Evolutionary conservation across 176 grass and related monocot species (phyloP), one percentile per base, ranked within the genome.

Genomic region (Pharus latifolius): DNA sequence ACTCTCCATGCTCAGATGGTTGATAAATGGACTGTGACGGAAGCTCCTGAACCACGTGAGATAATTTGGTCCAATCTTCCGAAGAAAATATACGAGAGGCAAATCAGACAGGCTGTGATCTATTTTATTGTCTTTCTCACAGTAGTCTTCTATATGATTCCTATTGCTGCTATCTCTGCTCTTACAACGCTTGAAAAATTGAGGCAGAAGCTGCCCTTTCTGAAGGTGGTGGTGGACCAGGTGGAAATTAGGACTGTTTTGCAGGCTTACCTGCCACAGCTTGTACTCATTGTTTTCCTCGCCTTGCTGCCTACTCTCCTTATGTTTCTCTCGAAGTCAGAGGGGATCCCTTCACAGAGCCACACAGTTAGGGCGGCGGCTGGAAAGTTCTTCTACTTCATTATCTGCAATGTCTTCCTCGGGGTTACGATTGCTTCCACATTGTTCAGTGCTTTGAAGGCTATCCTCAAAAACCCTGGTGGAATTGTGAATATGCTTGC

Each of bases 321-420:
- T 54, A 16, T 88, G 84, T 82, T 94, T 64, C 76, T 99, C 28
- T 94, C 95, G 2, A 99, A 94, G 82, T 53, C 15, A 12, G 95
- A 99, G 70, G 95, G 95, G 11, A 81, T 99, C 16, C 70, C 95
- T 62, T 83, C 87, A 0, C 47, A 78, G 54, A 73, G 84, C 68
- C 90, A 99, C 78, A 73, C 51, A 18, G 60, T 84, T 3, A 60
- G 95, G 57, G 95, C 87, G 17, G 68, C 90, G 13, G 70, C 90
- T 30, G 95, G 95, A 53, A 99, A 99, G 70, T 99, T 88, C 60
- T 99, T 99, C 61, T 99, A 94, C 46, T 99, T 99, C 44, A 63
- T 94, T 42, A 15, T 99, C 28, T 86, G 94, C 84, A 94, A 99
- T 79, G 95, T 99, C 44, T 99, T 99, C 83, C 10, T 99, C 64